Evolutionary conservation across 495 filamentous ascomycete species (phyloP), one percentile per base, ranked within the genome.

Genomic region (Neurospora sp.): DNA sequence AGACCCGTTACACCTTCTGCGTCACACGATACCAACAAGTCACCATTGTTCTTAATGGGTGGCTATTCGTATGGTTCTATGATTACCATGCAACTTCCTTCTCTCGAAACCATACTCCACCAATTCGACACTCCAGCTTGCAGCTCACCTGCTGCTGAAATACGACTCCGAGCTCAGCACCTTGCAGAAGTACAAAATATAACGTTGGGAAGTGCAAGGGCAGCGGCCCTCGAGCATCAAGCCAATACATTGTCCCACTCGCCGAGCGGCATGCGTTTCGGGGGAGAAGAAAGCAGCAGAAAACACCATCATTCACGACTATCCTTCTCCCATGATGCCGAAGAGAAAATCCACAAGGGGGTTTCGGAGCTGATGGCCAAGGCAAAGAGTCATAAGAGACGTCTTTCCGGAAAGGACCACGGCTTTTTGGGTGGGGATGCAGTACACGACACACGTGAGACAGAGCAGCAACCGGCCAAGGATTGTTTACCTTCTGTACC

Each of bases 61-160:
- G 96, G 96, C 48, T 98, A 98, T 80, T 98, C 95, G 0, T 98
- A 97, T 78, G 96, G 96, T 42, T 91, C 93, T 6, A 84, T 97
- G 73, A 89, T 98, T 54, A 88, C 92, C 13, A 89, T 87, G 5
- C 88, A 90, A 75, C 88, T 95, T 6, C 94, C 94, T 3, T 78
- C 85, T 13, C 81, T 91, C 34, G 79, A 84, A 17, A 81, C 84
- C 2, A 87, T 97, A 54, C 74, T 92, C 4, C 75, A 85, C 0
- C 80, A 87, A 5, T 93, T 97, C 75, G 77, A 82, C 43, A 76
- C 79, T 8, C 86, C 88, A 0, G 71, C 77, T 9, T 76, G 81
- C n/a, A 86, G 85, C 31, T 88, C 88, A 0, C 80, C 87, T 4
- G 83, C 87, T n/a, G 85, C 89, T 38, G 88, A 91, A 78, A 92